Evolutionary conservation across 2,329 filamentous ascomycete species (phyloP), one percentile per base, ranked within the genome.

Genomic region (Fusarium papillatum): DNA sequence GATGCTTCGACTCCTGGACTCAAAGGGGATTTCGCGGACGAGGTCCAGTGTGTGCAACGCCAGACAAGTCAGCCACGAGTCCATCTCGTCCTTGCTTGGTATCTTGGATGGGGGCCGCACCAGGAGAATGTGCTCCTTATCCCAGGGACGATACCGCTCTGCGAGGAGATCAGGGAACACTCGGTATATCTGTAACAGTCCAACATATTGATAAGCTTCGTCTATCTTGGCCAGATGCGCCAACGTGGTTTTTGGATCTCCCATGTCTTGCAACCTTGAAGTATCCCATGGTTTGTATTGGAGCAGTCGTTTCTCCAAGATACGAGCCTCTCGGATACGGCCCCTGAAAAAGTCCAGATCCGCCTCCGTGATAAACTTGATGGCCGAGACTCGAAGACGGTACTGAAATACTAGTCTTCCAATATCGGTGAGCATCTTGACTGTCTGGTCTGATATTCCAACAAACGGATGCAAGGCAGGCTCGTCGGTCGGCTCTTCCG

Each of bases 141-240:
- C 43, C 73, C 72, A 76, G 0, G 70, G 76, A 4, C 66, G 60
- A 14, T 75, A 77, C 0, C 78, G 76, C 22, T 76, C 68, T 10
- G 50, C 69, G 1, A 78, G 71, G 4, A 79, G 41, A 43, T 79
- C 78, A 5, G 78, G 74, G 36, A 79, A 78, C 6, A 79, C 73
- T n/a, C 73, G 73, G 31, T 79, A 79, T 1, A 79, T 50, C 16
- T 79, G 77, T 0, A 79, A 14, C 0, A 78, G 59, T 0, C 72
- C 76, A 0, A 71, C 73, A 41, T 66, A 78, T 2, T 69, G 72
- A 17, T 74, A 78, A 4, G 74, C 75, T 34, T 79, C 75, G 19
- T 76, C 76, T 17, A 79, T 72, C 7, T 69, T 65, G 19, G 64
- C 31, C 1, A 79, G 61, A 16, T 79, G 76, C 8, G n/a, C 57